Evolutionary conservation across 352 stramenopile species (phyloP), one percentile per base, ranked within the genome.

Genomic region (Aphanomyces cochlioides): DNA sequence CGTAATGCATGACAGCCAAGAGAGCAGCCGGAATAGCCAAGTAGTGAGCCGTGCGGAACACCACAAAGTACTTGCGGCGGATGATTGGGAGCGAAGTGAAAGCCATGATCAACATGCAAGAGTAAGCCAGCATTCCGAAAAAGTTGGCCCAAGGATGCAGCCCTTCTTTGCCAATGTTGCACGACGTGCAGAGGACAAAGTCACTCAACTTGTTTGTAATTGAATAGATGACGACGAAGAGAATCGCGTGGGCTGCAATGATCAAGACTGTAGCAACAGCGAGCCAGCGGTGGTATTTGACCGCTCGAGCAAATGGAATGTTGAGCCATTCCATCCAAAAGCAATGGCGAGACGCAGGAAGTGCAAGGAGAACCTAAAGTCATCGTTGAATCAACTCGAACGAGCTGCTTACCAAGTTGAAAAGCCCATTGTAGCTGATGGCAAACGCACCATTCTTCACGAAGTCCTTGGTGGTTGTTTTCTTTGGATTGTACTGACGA

Each of bases 31-130:
- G 67, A 38, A 96, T 78, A 72, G 94, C 94, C 45, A 95, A 78
- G 73, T 95, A 83, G 73, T 96, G 89, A 65, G 78, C 80, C 74
- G 95, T 95, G 78, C 94, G 93, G 61, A 97, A 97, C 34, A 93
- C 47, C 59, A 90, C 84, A 73, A 93, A 97, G 78, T 80, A 88
- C 47, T 72, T 72, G 45, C 90, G 83, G 34, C 90, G 87, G 28
- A 96, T 83, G 34, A 77, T 70, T 53, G 76, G 74, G 38, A 95
- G 74, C 47, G 89, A 93, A 54, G 88, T 91, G 15, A 85, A 68
- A 34, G 82, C 84, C 57, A 95, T 95, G 59, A 88, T 73, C 41
- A 95, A 56, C 56, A 82, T 86, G 74, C 85, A 87, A 12, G 43
- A 0, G 43, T 50, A 50, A 12, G 43, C 43, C 10, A 50, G 43